phyloP scores from a whole-genome alignment of 768 basidiomycete genomes.

The Nevesoporus exiguus region DNA sequence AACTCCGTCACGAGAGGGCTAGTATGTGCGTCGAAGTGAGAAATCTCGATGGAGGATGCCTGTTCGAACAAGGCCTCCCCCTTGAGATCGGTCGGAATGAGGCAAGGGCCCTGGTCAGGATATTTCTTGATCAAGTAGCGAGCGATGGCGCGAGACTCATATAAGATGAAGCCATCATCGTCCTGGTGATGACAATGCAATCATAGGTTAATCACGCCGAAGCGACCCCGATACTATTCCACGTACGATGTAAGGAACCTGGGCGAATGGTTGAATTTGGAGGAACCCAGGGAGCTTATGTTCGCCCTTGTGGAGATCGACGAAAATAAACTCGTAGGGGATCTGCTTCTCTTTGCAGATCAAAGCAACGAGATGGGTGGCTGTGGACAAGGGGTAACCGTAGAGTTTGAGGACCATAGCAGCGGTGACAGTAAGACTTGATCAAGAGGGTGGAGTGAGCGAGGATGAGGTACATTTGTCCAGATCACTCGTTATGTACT shows the following conservation, averaged over 20 bases:
- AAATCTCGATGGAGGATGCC: slow-evolving; percentile 51
- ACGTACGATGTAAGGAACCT: slow-evolving; percentile 37
- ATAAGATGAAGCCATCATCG: slow-evolving; percentile 43
- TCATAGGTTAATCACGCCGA: too few species aligned
- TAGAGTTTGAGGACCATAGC: slow-evolving; percentile 25
- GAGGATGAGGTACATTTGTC: too few species aligned
- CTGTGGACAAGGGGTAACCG: slow-evolving; percentile 35
- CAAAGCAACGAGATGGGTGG: slow-evolving; percentile 48
- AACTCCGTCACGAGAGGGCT: too few species aligned
- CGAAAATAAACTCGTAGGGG: slow-evolving; percentile 43
- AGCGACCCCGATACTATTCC: too few species aligned
- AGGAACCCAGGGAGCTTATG: slow-evolving; percentile 48
- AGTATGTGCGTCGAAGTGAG: too few species aligned
- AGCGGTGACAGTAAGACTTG: too few species aligned
- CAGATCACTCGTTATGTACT: too few species aligned
- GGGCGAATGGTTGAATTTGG: slow-evolving; percentile 53
- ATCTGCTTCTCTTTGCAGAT: slow-evolving; percentile 53
- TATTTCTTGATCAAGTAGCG: slow-evolving; percentile 43
- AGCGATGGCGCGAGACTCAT: slow-evolving; percentile 40
- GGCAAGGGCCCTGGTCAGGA: slow-evolving; percentile 28
- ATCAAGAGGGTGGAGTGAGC: too few species aligned
- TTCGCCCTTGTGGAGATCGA: slow-evolving; percentile 41
- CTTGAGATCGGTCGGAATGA: slow-evolving; percentile 36
- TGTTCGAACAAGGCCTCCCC: slow-evolving; percentile 48
- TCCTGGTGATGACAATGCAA: too few species aligned